Evolutionary conservation across 2,329 filamentous ascomycete genomes (phyloP).

Genomic region (Colletotrichum sp.): DNA sequence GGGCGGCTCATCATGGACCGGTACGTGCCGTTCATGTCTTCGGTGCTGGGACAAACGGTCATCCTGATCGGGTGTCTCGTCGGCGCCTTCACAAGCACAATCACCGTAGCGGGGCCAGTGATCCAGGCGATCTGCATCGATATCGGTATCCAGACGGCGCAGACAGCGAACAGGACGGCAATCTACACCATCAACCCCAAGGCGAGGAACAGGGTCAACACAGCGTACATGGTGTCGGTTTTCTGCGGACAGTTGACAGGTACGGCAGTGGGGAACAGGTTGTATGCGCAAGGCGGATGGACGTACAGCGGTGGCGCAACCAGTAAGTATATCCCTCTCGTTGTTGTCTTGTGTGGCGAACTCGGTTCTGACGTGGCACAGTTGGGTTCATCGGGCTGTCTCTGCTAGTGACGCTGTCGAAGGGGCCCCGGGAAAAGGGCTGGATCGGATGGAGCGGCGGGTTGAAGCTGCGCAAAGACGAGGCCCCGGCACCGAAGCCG

Average conservation of each 20-base stretch:
- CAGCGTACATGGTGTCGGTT: conserved; percentile 78
- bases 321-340: conserved; percentile 28
- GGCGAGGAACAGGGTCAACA: conserved; percentile 78
- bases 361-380: not conserved
- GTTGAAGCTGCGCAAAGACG: conserved; percentile 5
- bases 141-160: conserved; percentile 72
- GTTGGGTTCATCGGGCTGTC: conserved; percentile 22
- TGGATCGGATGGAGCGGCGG: conserved; percentile 22
- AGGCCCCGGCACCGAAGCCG: not conserved
- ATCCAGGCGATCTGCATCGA: conserved; percentile 75
- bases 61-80: conserved; percentile 67
- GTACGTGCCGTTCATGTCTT: conserved; percentile 71
- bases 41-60: conserved; percentile 65
- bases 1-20: conserved; percentile 73
- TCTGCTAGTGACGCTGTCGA: conserved; percentile 15
- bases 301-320: conserved; percentile 48
- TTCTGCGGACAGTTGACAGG: conserved; percentile 80
- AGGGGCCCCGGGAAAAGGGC: conserved; percentile 14
- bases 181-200: conserved; percentile 76
- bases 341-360: not conserved
- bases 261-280: conserved; percentile 60
- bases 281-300: conserved; percentile 59
- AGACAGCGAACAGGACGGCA: conserved; percentile 74
- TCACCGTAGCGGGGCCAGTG: conserved; percentile 73
- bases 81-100: conserved; percentile 71